Evolutionary conservation across 2,329 filamentous ascomycete genomes (phyloP).

Genomic region (Lithohypha guttulata): DNA sequence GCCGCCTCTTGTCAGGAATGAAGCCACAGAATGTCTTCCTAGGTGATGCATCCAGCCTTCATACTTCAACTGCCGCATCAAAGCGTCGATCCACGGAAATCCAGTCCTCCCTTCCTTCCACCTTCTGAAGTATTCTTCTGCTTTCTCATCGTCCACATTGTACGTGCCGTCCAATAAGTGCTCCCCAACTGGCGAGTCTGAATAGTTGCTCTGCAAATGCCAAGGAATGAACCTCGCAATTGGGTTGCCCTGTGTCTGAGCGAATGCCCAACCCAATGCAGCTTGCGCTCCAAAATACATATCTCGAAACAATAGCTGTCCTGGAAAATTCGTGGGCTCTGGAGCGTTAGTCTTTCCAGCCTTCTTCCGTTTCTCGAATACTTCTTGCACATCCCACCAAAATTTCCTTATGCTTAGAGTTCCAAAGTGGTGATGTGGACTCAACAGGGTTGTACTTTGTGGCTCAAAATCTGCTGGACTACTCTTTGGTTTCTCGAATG

Average conservation of each 20-base stretch:
- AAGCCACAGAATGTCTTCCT: conserved; percentile 65
- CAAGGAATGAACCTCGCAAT: conserved; percentile 66
- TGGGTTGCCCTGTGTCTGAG: conserved; percentile 54
- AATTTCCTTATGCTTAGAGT: conserved; percentile 59
- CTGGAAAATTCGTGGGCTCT: conserved; percentile 58
- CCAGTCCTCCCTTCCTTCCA: conserved; percentile 62
- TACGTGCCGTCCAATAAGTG: conserved; percentile 48
- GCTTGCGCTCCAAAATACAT: conserved; percentile 78
- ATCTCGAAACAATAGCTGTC: conserved; percentile 66
- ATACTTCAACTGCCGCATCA: conserved; percentile 61
- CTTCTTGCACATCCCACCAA: conserved; percentile 59
- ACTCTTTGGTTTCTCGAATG: conserved; percentile 65
- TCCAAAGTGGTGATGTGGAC: conserved; percentile 65
- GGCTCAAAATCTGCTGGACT: conserved; percentile 64
- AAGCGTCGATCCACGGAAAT: conserved; percentile 69
- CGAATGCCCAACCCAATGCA: conserved; percentile 52
- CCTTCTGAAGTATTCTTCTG: conserved; percentile 55
- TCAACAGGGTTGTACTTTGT: conserved; percentile 62
- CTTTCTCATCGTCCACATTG: conserved; percentile 50
- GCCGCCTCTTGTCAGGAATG: conserved; percentile 68
- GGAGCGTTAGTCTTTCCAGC: conserved; percentile 43
- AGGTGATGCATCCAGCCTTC: conserved; percentile 77
- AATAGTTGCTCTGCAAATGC: conserved; percentile 57
- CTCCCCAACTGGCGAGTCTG: conserved; percentile 31
- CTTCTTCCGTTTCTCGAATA: conserved; percentile 47